A percentile compares a stretch with the other conserved stretches of the same genome.
Evolutionary conservation across 345 rosid species (phyloP).

Genomic region (Draba incana): DNA sequence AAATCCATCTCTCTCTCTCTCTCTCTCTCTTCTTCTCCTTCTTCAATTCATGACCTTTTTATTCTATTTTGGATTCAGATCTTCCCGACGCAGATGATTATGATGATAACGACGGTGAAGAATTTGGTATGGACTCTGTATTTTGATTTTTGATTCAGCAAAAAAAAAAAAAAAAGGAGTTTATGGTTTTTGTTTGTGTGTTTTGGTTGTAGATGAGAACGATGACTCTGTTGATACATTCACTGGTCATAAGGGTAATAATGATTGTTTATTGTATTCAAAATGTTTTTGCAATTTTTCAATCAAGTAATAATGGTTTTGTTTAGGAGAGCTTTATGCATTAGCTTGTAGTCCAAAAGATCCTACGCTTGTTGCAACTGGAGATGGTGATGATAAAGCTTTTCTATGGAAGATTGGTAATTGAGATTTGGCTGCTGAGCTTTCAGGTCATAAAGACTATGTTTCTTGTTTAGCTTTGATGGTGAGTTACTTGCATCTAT

Average conservation of each 20-base stretch:
- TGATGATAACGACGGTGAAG: conserved; percentile 45
- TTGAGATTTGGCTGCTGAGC: no score
- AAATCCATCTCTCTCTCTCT: no score
- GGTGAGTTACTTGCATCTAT: conserved; percentile 79
- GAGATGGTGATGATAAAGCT: conserved; percentile 84
- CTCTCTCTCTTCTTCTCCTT: conserved; percentile 1
- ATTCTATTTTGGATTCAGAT: conserved; percentile 44
- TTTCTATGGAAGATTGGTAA: conserved; percentile 87
- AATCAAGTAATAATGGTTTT: no score
- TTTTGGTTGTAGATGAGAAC: conserved; percentile 49
- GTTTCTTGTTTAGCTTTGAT: conserved; percentile 73
- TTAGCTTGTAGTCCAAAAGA: conserved; percentile 83
- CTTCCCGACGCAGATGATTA: conserved; percentile 80
- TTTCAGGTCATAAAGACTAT: conserved; percentile 87
- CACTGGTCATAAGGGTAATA: conserved; percentile 91
- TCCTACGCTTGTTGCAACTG: conserved; percentile 82
- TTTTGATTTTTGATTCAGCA: neutral
- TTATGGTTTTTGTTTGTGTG: neutral
- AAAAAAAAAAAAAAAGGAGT: no score
- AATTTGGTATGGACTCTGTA: conserved; percentile 41
- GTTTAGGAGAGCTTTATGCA: conserved; percentile 76
- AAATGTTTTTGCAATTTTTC: no score
- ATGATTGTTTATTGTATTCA: no score
- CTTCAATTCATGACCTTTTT: neutral
- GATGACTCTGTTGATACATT: conserved; percentile 91